Base-by-base conservation (phyloP, 1,284 basidiomycete species). In the Ceratobasidium theobromae region DNA sequence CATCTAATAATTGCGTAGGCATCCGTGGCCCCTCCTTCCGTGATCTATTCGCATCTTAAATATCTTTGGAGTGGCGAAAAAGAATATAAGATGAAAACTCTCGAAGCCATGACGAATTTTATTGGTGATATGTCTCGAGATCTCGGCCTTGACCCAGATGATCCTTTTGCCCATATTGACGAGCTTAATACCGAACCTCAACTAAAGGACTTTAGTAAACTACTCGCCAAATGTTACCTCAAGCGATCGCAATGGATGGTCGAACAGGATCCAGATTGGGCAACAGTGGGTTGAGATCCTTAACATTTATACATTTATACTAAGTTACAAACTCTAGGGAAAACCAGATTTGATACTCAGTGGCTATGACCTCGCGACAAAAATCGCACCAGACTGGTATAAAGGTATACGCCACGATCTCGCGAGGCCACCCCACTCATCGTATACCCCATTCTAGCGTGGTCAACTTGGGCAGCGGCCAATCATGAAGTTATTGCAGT, bases 11-110 rank as follows among this genome's bases (percentile, higher is more conserved):
- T n/a, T 66, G 23, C 48, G 8, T 8, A 48, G 25, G 88, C 91
- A 16, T 45, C 66, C 16, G 66, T 52, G 73, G 95, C 93, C 0
- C 94, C 97, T 4, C 96, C 96, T 1, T 89, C 93, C 70, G 96
- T 99, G 69, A 94, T 99, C 33, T 99, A 99, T 74, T 93, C 97
- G 1, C 95, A 97, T 72, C 82, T 98, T 70, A 97, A 98, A 75
- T 96, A 90, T 76, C 92, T 94, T 81, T 99, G 97, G 97, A 94
- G 93, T 0, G 87, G 83, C 35, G 93, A 91, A 1, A 84, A 86
- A 6, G 81, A 83, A 58, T 84, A 89, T 60, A 89, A 95, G 68
- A 25, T 4, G 1, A 45, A 40, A 18, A 95, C 90, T 62, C 79
- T 98, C 18, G 81, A 78, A 33, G 96, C 93, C 79, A 81, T 99